Base-by-base conservation (phyloP, 345 rosid species). In the Acer negundo region DNA sequence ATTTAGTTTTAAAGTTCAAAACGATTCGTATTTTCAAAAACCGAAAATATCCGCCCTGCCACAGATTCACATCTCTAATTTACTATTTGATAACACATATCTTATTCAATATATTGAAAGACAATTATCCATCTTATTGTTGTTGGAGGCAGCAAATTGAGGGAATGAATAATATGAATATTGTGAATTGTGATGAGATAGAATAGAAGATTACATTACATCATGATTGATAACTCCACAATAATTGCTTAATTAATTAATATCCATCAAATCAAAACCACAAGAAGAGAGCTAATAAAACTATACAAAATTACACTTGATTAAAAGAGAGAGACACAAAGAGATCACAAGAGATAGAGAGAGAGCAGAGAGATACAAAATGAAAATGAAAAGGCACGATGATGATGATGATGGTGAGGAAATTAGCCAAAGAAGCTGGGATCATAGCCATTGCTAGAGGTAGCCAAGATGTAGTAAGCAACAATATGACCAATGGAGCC, bases 401-500 rank as follows among this genome's bases (percentile, higher is more conserved):
- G 22, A 44, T 46, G 38, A 4, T 35, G 38, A 31, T 3, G 35
- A 31, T n/a, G n/a, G n/a, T 2, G 35, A 31, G 46, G 2, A 7
- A 6, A 70, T 82, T 76, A 88, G n/a, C 76, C 79, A 40, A 93
- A 93, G 98, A 91, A 93, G 38, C 81, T 90, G 24, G 98, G 98
- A 73, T 96, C 89, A 65, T 96, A 96, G 79, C 95, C 98, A 77
- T 94, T 96, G 93, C 97, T 91, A 53, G 94, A 82, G 79, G 99
- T 96, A 51, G 99, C 99, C 85, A 96, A 84, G 89, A 96, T 89
- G 84, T 96, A 96, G 81, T 96, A 96, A 74, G 99, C 99, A 65
- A 91, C 97, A 53, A 96, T 91, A 82, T 96, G 98, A 66, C 99
- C 99, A 47, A 96, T 92, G 62, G 98, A 94, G 1, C 98, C 99